Conservation (phyloP, 2,329 filamentous ascomycete species). For the Fusarium tjaetaba region DNA sequence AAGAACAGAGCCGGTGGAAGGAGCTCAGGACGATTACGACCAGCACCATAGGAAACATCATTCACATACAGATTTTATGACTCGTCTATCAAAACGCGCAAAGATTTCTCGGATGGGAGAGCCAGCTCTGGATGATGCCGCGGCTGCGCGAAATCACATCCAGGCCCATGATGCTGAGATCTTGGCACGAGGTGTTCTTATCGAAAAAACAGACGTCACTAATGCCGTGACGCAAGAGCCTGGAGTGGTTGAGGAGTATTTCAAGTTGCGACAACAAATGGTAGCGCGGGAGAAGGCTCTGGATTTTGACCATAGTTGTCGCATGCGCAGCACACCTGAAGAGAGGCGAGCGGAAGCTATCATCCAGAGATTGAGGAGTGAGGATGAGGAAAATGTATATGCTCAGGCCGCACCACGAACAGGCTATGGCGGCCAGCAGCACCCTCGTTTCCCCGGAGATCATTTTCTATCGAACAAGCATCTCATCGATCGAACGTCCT, state of each 20-base stretch:
- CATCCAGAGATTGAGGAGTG: conserved; percentile 50
- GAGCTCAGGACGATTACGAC: conserved; percentile 13
- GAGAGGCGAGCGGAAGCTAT: conserved; percentile 54
- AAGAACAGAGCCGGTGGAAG: conserved; percentile 28
- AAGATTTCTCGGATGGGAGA: conserved; percentile 8
- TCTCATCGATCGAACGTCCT: conserved; percentile 63
- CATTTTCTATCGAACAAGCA: conserved; percentile 67
- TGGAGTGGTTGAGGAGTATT: conserved; percentile 44
- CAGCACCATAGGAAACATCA: conserved; percentile 14
- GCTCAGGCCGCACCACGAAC: conserved; percentile 41
- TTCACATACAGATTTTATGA: conserved; percentile 9
- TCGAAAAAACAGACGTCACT: neutral
- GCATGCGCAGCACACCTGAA: conserved; percentile 43
- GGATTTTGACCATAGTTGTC: conserved; percentile 54
- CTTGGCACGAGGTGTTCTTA: conserved; percentile 1
- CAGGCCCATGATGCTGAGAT: conserved; percentile 43
- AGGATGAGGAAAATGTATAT: conserved; percentile 53
- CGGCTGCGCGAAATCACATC: conserved; percentile 40
- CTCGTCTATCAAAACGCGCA: conserved; percentile 22
- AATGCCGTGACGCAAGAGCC: conserved; percentile 1
- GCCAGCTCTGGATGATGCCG: conserved; percentile 13
- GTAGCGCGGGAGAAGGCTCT: conserved; percentile 48
- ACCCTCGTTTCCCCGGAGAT: conserved; percentile 60
- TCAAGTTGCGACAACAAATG: conserved; percentile 44
- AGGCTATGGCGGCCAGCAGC: conserved; percentile 56